Evolutionary conservation across 2,329 filamentous ascomycete species (phyloP), one percentile per base, ranked within the genome.

Genomic region (Chaetoscypha palmicola): DNA sequence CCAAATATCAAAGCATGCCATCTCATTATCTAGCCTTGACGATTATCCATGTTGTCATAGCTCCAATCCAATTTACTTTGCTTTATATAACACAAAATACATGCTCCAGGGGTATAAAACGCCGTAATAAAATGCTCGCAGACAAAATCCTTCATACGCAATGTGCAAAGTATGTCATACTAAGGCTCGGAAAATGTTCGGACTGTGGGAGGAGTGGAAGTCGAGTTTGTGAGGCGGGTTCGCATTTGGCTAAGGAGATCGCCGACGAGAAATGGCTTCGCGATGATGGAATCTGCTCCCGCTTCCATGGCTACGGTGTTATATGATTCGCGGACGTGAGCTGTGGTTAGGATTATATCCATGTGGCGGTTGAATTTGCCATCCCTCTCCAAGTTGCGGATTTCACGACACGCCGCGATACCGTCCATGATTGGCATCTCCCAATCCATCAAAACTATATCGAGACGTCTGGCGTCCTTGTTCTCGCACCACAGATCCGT

Each of bases 341-440:
- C 58, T 8, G 56, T 60, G 20, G 55, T 71, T 55, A 53, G 56
- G 21, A 61, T 57, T 12, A 61, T 56, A 26, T 58, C 53, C 5
- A 60, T 31, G 2, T 73, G 71, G 12, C 70, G 69, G 11, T 60
- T 64, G 3, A 82, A 66, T 48, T 68, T 68, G 7, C 75, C 74
- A 24, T 66, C 50, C 65, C 66, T n/a, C 73, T 76, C 39, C 44
- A 83, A 62, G 48, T 77, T 70, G 12, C 83, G 72, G 43, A 88
- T 85, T 33, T 71, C 70, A 23, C 71, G 69, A 10, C 80, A 81
- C 57, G 81, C 83, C 1, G 78, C 77, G 45, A 83, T 65, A 0
- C 83, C 83, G 53, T 86, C 81, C 69, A 83, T 82, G 12, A 86
- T 65, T 1, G 83, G 83, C 83, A 87, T 86, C 58, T 86, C 81